These are phyloP conservation scores for Lactarius psammicola DNA, from an alignment of 768 basidiomycete species.

Conservation along the genomic window DNA sequence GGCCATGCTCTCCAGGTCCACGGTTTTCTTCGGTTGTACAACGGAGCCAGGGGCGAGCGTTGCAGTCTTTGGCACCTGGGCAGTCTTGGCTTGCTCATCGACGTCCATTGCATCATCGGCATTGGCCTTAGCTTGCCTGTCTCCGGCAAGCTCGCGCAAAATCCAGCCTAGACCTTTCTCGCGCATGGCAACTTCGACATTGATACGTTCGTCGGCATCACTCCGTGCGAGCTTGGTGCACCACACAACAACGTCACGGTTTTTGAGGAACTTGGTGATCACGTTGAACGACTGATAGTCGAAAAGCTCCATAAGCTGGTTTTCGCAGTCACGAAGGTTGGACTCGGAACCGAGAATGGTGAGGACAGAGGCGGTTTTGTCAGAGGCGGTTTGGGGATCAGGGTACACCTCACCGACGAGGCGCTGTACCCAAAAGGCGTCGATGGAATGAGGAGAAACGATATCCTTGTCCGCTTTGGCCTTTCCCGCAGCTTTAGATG, in stretches of 20 bases:
- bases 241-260: constrained; percentile 96
- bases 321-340: constrained; percentile 88
- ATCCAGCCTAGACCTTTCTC: constrained; percentile 98
- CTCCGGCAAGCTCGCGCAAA: constrained; percentile 80
- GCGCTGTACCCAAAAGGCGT: constrained; percentile 98
- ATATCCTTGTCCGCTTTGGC: constrained; percentile 68
- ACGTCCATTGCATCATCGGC: constrained; percentile 73
- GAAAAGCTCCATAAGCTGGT: constrained; percentile 94
- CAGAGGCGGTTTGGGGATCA: constrained; percentile 91
- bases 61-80: constrained; percentile 69
- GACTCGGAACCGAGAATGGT: constrained; percentile 85
- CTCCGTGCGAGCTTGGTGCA: constrained; percentile 93
- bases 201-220: constrained; percentile 83
- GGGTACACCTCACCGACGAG: constrained; percentile 88
- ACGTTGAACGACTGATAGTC: constrained; percentile 91
- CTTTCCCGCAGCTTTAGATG: constrained; percentile 44
- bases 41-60: constrained; percentile 86
- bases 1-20: constrained; percentile 94
- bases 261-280: constrained; percentile 88
- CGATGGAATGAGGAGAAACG: constrained; percentile 87
- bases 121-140: constrained; percentile 58
- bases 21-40: constrained; percentile 76
- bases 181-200: constrained; percentile 97
- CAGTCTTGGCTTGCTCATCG: constrained; percentile 52
- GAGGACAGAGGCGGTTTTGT: constrained; percentile 84